Evolutionary conservation across 2,329 filamentous ascomycete species (phyloP).

Genomic region (Catunica adiposa): DNA sequence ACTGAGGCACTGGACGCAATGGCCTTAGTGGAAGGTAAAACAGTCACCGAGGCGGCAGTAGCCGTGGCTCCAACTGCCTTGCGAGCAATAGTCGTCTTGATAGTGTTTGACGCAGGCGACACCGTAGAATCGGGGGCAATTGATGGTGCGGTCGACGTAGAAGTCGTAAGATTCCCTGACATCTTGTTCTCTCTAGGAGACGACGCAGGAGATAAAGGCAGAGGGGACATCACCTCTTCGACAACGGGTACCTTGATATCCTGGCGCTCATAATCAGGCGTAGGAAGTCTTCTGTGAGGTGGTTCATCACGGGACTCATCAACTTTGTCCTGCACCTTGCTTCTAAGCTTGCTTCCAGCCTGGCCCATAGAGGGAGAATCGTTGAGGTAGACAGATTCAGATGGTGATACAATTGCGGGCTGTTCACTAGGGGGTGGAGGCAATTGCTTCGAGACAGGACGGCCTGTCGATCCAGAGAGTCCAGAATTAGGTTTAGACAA

Average conservation of each 20-base stretch:
- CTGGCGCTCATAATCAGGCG: conserved; percentile 31
- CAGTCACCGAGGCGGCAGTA: neutral
- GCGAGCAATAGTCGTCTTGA: neutral
- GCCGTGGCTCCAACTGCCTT: neutral
- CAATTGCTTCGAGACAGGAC: conserved; percentile 17
- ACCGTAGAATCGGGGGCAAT: neutral
- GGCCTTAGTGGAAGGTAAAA: neutral
- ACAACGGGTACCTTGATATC: conserved; percentile 25
- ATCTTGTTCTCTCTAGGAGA: conserved; percentile 21
- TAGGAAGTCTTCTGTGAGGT: conserved; percentile 26
- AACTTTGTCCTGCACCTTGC: conserved; percentile 4
- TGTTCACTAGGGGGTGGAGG: conserved; percentile 9
- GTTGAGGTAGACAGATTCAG: neutral
- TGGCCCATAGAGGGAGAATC: conserved; percentile 7
- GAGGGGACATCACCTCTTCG: conserved; percentile 25
- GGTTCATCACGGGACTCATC: conserved; percentile 14
- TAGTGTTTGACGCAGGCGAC: conserved; percentile 3
- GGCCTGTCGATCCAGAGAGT: conserved; percentile 18
- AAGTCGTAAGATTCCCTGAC: conserved; percentile 11
- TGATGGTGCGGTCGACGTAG: neutral
- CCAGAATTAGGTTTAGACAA: neutral
- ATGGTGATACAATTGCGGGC: neutral
- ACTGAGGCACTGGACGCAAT: neutral
- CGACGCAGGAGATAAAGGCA: conserved; percentile 29
- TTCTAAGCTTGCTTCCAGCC: conserved; percentile 6